Evolutionary conservation across 371 early-diverging fungal species (phyloP), one percentile per base, ranked within the genome.

Genomic region (Sporodiniella umbellata): DNA sequence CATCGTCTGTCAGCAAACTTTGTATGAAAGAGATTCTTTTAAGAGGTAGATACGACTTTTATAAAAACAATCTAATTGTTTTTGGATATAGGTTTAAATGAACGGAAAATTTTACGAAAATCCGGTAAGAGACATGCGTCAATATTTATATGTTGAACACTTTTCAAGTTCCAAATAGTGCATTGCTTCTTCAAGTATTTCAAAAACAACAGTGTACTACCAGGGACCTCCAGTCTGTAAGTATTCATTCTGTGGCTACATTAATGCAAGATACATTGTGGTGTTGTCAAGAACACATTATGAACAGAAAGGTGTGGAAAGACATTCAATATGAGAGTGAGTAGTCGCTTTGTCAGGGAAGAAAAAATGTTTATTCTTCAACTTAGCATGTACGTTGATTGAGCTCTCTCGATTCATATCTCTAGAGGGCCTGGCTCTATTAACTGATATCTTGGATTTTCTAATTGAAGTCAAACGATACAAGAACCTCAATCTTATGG

Each of bases 291-390:
- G 75, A 75, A 30, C 60, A 72, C 12, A 72, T 75, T 23, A 58
- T 75, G n/a, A 58, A 72, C 18, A 66, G 63, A 42, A 75, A 60
- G 39, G 66, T 61, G 12, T 75, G 72, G 75, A 48, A 66, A 38
- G 53, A 53, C 14, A 75, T 75, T 25, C 71, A 75, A 48, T 75
- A 75, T 46, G 66, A 71, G 33, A 72, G 75, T 72, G 61, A 67
- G 64, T 40, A 35, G 31, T 44, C 24, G 42, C 38, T 8, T 33
- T 44, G 17, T 23, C 6, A 24, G 30, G 45, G n/a, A n/a, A n/a
- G n/a, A n/a, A n/a, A n/a, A 40, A 37, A 45, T 38, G 21, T 24
- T 18, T 24, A 26, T 17, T 31, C 15, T 4, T 11, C 35, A 12
- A 35, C 45, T 38, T 15, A 73, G 74, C 74, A 14, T 70, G 70